Conservation (phyloP, 1,284 basidiomycete species). For the Caloboletus firmus region DNA sequence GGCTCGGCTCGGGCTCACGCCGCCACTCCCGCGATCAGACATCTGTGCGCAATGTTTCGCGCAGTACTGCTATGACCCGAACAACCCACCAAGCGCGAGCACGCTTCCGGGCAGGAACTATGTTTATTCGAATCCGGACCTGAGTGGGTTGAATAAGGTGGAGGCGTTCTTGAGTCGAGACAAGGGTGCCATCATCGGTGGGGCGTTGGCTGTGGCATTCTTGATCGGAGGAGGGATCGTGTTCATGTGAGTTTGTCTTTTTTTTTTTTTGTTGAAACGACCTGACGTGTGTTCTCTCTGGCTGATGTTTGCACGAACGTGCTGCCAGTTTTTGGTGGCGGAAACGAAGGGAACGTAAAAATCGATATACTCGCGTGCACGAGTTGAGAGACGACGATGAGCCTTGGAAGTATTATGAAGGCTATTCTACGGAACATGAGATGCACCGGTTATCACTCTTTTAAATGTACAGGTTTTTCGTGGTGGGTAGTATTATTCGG, state of each 20-base stretch:
- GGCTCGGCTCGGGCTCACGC: conserved; percentile 31
- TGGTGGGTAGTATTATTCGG: not conserved
- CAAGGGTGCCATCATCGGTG: conserved; percentile 28
- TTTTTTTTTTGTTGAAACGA: not conserved
- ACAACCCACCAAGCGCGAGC: conserved; percentile 25
- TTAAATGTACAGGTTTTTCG: not conserved
- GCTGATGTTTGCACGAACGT: not conserved
- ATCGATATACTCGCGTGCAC: conserved; percentile 27
- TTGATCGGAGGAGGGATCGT: conserved; percentile 20
- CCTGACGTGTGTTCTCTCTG: too few species aligned
- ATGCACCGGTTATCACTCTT: conserved; percentile 11
- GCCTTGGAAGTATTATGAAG: conserved; percentile 33
- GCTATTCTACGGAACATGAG: conserved; percentile 13
- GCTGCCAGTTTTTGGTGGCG: conserved; percentile 35
- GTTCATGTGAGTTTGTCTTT: conserved; percentile 27
- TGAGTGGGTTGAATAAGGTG: conserved; percentile 22
- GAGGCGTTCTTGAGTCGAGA: conserved; percentile 22
- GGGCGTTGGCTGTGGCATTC: conserved; percentile 11
- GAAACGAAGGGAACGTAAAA: conserved; percentile 21
- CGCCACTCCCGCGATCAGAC: conserved; percentile 23
- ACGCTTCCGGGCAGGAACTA: conserved; percentile 20
- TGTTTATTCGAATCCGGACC: conserved; percentile 29
- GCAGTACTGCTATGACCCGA: conserved; percentile 39
- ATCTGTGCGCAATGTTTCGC: conserved; percentile 31
- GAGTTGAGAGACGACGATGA: conserved; percentile 33